Percentiles rank a stretch among this genome's conserved stretches.
phyloP scores from a whole-genome alignment of 192 early-diverging fungal species.

The Podila minutissima region DNA sequence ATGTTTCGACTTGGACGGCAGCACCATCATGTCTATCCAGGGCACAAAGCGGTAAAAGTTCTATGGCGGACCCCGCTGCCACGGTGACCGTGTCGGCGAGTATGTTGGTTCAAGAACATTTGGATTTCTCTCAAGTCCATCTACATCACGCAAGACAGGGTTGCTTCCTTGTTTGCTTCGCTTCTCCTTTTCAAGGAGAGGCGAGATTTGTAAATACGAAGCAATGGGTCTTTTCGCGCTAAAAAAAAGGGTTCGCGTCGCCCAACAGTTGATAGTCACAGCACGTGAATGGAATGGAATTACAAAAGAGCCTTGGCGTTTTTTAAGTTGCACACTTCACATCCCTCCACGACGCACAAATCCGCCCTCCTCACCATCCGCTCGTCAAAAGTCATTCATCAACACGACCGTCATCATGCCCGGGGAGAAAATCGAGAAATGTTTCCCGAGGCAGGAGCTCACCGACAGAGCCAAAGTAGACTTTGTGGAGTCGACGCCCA shows the following conservation, averaged over 20 bases:
- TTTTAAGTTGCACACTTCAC: background rate
- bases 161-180: too few species aligned
- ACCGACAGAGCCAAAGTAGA: conserved; percentile 25
- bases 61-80: conserved; percentile 7
- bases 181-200: too few species aligned
- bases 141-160: conserved; percentile 2
- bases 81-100: conserved; percentile 2
- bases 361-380: background rate
- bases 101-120: conserved; percentile 5
- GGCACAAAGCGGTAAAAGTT: conserved; percentile 22
- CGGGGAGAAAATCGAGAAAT: conserved; percentile 35
- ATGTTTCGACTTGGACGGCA: conserved; percentile 16
- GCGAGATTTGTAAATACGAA: too few species aligned
- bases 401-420: conserved; percentile 16
- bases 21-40: conserved; percentile 21
- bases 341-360: background rate
- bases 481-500: conserved; percentile 45
- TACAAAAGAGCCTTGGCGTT: background rate
- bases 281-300: background rate
- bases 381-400: background rate
- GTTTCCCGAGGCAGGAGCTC: conserved; percentile 40
- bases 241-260: too few species aligned
- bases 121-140: conserved; percentile 24
- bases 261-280: background rate
- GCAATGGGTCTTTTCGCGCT: too few species aligned